phyloP scores from a whole-genome alignment of 768 basidiomycete genomes.

The Collybia mongolica region DNA sequence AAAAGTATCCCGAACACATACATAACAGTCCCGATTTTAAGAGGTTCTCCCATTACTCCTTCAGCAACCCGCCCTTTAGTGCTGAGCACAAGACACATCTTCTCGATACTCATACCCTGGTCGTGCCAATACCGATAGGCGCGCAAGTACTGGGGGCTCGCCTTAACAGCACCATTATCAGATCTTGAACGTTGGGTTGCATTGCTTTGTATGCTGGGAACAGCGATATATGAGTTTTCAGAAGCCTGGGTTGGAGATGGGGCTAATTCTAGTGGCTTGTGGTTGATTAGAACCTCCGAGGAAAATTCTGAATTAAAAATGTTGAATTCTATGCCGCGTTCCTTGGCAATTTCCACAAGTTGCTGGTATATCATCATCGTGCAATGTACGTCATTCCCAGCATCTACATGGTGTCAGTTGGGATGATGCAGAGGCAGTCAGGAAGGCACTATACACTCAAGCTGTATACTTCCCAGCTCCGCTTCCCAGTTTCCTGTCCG shows the following conservation, averaged over 20 bases:
- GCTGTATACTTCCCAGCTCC: slow-evolving; percentile 16
- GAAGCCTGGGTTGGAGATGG: too few relatives aligned
- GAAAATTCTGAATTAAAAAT: slow-evolving; percentile 1
- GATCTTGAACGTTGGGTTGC: neutral
- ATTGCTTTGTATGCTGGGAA: too few relatives aligned
- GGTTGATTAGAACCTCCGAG: slow-evolving; percentile 3
- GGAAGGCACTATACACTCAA: slow-evolving; percentile 23
- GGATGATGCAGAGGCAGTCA: neutral
- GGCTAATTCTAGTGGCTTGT: neutral
- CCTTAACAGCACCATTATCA: slow-evolving; percentile 1
- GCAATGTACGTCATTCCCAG: slow-evolving; percentile 37
- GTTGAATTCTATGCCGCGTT: slow-evolving; percentile 15
- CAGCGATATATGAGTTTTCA: too few relatives aligned
- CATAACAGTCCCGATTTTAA: slow-evolving; percentile 31
- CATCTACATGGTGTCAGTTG: slow-evolving; percentile 22
- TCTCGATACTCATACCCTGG: slow-evolving; percentile 22
- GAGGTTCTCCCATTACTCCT: slow-evolving; percentile 10
- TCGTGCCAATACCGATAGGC: slow-evolving; percentile 34
- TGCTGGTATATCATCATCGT: slow-evolving; percentile 26
- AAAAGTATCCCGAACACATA: slow-evolving; percentile 13
- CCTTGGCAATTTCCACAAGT: slow-evolving; percentile 23
- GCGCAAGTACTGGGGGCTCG: slow-evolving; percentile 26
- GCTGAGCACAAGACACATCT: slow-evolving; percentile 27
- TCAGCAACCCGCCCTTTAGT: slow-evolving; percentile 15
- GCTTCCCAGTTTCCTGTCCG: slow-evolving; percentile 35